Base-by-base conservation (phyloP, 176 grass and related monocot species). In the Elaeis guineensis region DNA sequence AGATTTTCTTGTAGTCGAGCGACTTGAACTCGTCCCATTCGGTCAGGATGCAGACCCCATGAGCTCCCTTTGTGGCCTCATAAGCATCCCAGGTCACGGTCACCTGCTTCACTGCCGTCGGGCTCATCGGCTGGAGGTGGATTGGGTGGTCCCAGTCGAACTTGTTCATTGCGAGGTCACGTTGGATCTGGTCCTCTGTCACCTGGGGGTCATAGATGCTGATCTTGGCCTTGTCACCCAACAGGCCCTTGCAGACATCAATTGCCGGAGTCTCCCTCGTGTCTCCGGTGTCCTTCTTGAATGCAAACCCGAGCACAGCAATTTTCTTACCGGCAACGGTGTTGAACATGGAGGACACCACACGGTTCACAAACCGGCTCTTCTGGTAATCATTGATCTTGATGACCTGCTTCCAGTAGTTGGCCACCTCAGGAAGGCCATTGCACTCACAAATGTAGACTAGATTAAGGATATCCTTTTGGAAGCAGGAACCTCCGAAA, bases 401-500 rank as follows among this genome's bases (percentile, higher is more conserved):
- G 79, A 82, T 77, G 17, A 82, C 79, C 49, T 82, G 79, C 67
- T 82, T 82, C 79, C 79, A 82, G 67, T 82, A 82, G 67, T 77
- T 82, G 29, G 79, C 79, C 51, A 77, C 79, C 67, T 82, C 79
- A 15, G 79, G 79, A 8, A 82, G 66, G 25, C 79, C 79, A 53
- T 82, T 75, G 79, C 79, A 82, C 49, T 82, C 72, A 0, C 79
- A 82, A 26, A 82, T 82, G 79, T 82, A 82, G 15, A 82, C 79
- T 59, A 82, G 49, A 48, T 79, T 88, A 8, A 88, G 76, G 24
- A 88, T 88, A 48, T 88, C 85, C 72, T 88, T 88, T 75, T 88
- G 85, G 79, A 88, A 88, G 54, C 85, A 88, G 25, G 85, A 88
- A 12, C 85, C 85, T 49, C 85, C 85, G 18, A 88, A 88, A 26